Evolutionary conservation across 1,139 yeast genomes (phyloP).

Genomic region (Geotrichum citri-aurantii): DNA sequence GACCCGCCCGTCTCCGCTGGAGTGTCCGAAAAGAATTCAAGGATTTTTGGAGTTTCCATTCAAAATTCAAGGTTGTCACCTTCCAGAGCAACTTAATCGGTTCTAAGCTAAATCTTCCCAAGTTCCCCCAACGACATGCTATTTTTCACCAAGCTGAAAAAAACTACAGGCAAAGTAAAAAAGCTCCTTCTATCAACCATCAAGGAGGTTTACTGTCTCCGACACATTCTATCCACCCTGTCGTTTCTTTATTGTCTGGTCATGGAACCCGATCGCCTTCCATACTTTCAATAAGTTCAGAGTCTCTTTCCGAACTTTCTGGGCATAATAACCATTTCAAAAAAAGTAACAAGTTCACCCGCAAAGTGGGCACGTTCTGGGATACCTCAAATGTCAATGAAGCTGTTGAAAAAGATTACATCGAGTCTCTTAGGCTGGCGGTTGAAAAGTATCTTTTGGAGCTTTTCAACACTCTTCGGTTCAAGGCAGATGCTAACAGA

Average conservation of each 20-base stretch:
- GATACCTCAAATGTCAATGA: constrained; percentile 15
- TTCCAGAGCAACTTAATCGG: constrained; percentile 35
- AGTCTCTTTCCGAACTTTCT: constrained; percentile 12
- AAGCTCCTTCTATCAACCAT: background rate
- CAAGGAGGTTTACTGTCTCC: background rate
- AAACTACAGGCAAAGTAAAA: constrained; percentile 5
- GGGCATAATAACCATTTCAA: constrained; percentile 9
- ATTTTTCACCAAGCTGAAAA: constrained; percentile 12
- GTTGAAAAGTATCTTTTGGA: constrained; percentile 51
- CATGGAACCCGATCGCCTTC: constrained; percentile 3
- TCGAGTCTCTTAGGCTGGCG: constrained; percentile 26
- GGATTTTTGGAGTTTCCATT: constrained; percentile 66
- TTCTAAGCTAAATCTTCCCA: constrained; percentile 28
- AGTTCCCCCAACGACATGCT: constrained; percentile 29
- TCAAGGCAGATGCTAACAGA: constrained; percentile 76
- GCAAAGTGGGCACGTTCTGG: constrained; percentile 11
- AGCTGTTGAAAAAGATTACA: constrained; percentile 33
- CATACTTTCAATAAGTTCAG: constrained; percentile 8
- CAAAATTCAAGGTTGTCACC: constrained; percentile 52
- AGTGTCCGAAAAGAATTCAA: constrained; percentile 63
- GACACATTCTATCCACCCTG: background rate
- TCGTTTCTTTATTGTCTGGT: background rate
- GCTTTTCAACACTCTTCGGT: constrained; percentile 52
- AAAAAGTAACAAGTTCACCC: constrained; percentile 7
- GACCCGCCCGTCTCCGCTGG: constrained; percentile 77